These are phyloP conservation scores for Lactarius deliciosus DNA, from an alignment of 768 basidiomycete genomes.

Conservation along the genomic window DNA sequence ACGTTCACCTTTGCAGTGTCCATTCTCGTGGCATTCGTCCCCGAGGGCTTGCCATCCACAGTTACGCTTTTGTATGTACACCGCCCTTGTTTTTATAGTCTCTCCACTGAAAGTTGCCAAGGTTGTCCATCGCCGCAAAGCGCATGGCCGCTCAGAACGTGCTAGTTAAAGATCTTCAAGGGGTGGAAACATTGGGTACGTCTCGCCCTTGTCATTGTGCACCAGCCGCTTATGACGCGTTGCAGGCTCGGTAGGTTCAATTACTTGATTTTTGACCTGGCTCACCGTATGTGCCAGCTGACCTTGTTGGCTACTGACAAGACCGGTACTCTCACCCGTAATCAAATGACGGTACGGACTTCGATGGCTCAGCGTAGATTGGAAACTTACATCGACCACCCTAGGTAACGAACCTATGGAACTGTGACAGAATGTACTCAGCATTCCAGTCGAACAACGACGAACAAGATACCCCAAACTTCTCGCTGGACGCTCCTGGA, in stretches of 20 bases:
- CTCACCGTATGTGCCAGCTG: slow-evolving; percentile 38
- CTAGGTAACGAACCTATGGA: slow-evolving; percentile 69
- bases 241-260: slow-evolving; percentile 14
- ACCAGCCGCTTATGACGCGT: slow-evolving; percentile 30
- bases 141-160: slow-evolving; percentile 71
- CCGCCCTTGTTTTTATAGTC: not conserved
- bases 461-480: slow-evolving; percentile 49
- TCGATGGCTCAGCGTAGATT: not conserved
- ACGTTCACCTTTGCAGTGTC: slow-evolving; percentile 66
- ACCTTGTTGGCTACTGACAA: slow-evolving; percentile 71
- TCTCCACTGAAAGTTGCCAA: slow-evolving; percentile 11
- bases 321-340: slow-evolving; percentile 67
- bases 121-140: slow-evolving; percentile 65
- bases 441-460: slow-evolving; percentile 72
- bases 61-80: slow-evolving; percentile 53
- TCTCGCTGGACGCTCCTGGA: slow-evolving; percentile 52
- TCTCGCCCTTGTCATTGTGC: not conserved
- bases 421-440: slow-evolving; percentile 57
- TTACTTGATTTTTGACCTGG: slow-evolving; percentile 22
- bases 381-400: not conserved
- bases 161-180: slow-evolving; percentile 71
- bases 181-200: slow-evolving; percentile 64
- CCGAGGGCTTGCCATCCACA: slow-evolving; percentile 64
- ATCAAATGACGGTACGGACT: slow-evolving; percentile 60
- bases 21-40: slow-evolving; percentile 59